These are phyloP conservation scores for Aegilops sharonensis DNA, from an alignment of 176 grass and related monocot genomes.

Conservation along the genomic window DNA sequence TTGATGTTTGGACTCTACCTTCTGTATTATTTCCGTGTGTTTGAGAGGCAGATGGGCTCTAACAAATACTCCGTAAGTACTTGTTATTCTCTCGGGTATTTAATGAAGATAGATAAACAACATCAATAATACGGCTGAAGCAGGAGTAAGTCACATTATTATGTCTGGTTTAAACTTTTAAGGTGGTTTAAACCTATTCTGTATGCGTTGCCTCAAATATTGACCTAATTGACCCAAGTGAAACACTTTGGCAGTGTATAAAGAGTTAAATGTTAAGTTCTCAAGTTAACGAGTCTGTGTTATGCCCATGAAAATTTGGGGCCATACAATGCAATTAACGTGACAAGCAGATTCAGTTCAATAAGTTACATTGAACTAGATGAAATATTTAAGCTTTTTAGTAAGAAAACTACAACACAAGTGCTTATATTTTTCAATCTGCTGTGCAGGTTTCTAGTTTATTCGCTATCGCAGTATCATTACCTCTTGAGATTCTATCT, in stretches of 20 bases:
- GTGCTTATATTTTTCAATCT: conserved; percentile 16
- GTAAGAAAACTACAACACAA: conserved; percentile 17
- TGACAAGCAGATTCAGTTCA: neutral
- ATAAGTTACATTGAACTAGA: neutral
- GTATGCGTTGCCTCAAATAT: neutral
- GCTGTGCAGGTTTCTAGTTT: conserved; percentile 81
- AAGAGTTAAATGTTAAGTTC: conserved; percentile 5
- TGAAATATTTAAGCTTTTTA: neutral
- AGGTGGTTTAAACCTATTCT: conserved; percentile 10
- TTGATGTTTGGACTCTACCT: conserved; percentile 85
- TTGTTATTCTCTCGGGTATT: neutral
- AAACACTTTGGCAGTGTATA: neutral
- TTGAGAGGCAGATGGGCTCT: conserved; percentile 97
- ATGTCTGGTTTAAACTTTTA: conserved; percentile 16
- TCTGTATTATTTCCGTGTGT: conserved; percentile 97
- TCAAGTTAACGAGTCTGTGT: neutral
- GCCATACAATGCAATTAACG: conserved; percentile 6
- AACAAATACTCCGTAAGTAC: conserved; percentile 87
- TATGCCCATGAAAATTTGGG: neutral
- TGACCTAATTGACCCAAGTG: neutral
- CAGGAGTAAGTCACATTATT: neutral
- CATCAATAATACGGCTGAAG: neutral
- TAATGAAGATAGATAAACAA: conserved; percentile 10
- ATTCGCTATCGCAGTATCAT: conserved; percentile 64
- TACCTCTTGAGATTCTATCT: conserved; percentile 65